phyloP scores from a whole-genome alignment of 495 filamentous ascomycete genomes.

The Neurospora sp. region DNA sequence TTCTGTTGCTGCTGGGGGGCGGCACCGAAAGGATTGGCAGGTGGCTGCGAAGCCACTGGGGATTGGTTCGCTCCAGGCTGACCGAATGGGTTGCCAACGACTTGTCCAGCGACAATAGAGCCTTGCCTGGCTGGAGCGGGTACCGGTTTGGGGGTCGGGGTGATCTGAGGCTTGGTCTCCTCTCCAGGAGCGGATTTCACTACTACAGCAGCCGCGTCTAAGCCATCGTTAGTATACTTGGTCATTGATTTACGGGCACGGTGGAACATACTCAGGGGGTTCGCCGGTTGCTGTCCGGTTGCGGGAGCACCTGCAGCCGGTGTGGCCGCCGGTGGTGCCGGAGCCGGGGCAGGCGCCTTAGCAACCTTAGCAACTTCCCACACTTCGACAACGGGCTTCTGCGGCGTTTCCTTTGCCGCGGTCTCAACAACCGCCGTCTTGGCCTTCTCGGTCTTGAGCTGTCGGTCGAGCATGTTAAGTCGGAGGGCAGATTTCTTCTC shows the following conservation, averaged over 20 bases:
- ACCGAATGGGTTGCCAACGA: conserved; percentile 15
- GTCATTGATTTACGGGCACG: not conserved
- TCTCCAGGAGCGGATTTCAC: conserved; percentile 11
- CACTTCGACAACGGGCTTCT: conserved; percentile 70
- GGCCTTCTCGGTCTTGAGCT: conserved; percentile 48
- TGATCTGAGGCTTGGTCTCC: conserved; percentile 10
- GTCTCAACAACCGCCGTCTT: conserved; percentile 71
- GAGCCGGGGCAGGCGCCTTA: conserved; percentile 46
- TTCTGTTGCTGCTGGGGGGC: conserved; percentile 5
- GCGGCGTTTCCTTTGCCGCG: conserved; percentile 73
- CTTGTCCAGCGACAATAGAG: not conserved
- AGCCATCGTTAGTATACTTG: conserved; percentile 11
- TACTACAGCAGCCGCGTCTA: conserved; percentile 8
- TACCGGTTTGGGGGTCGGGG: not conserved
- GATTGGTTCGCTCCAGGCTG: conserved; percentile 5
- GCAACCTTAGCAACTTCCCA: conserved; percentile 69
- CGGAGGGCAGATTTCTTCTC: conserved; percentile 58
- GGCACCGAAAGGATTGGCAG: not conserved
- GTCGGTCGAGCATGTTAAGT: conserved; percentile 72
- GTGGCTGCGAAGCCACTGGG: not conserved
- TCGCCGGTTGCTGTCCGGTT: not conserved
- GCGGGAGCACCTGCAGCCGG: conserved; percentile 17
- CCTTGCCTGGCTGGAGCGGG: not conserved
- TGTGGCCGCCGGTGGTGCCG: conserved; percentile 21
- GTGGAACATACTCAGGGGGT: not conserved